phyloP scores from a whole-genome alignment of 352 stramenopile species.

The Globisporangium middletonii region DNA sequence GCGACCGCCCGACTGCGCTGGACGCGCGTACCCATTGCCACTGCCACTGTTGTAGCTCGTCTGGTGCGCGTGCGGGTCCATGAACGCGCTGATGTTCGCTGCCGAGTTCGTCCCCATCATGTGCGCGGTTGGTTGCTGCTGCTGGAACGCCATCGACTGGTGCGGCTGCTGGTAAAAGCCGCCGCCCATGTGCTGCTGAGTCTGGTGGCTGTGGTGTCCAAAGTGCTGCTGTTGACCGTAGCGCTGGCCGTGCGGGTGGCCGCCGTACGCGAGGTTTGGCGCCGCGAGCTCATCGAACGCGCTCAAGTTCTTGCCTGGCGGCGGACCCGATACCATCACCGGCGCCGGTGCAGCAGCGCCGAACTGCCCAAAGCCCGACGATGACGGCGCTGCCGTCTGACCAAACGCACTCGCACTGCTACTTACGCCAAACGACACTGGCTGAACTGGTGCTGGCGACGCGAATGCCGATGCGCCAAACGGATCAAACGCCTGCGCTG shows the following conservation, averaged over 20 bases:
- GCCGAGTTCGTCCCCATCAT: constrained; percentile 12
- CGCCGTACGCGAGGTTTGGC: constrained; percentile 22
- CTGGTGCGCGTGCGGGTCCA: constrained; percentile 23
- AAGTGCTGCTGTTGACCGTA: constrained; percentile 22
- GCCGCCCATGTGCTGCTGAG: constrained; percentile 16
- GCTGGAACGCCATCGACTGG: constrained; percentile 21
- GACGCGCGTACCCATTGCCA: constrained; percentile 1
- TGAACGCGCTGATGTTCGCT: constrained; percentile 41
- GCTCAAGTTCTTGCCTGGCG: constrained; percentile 40
- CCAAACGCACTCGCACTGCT: neutral
- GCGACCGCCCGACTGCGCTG: constrained; percentile 18
- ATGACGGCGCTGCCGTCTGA: neutral
- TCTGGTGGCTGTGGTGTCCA: constrained; percentile 16
- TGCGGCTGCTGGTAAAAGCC: constrained; percentile 17
- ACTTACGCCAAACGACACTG: constrained; percentile 10
- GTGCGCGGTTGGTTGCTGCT: constrained; percentile 7
- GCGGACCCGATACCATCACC: constrained; percentile 6
- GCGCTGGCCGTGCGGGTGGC: neutral
- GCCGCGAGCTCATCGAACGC: constrained; percentile 49
- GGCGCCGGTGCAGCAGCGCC: constrained; percentile 6
- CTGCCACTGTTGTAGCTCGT: constrained; percentile 3
- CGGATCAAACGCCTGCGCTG: constrained; percentile 20
- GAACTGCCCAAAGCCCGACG: constrained; percentile 9
- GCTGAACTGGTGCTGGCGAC: constrained; percentile 7
- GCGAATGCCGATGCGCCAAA: constrained; percentile 30